A percentile compares a stretch with the other conserved stretches of the same genome.
phyloP scores from a whole-genome alignment of 73 alveolate genomes.

The Paramecium biaurelia region DNA sequence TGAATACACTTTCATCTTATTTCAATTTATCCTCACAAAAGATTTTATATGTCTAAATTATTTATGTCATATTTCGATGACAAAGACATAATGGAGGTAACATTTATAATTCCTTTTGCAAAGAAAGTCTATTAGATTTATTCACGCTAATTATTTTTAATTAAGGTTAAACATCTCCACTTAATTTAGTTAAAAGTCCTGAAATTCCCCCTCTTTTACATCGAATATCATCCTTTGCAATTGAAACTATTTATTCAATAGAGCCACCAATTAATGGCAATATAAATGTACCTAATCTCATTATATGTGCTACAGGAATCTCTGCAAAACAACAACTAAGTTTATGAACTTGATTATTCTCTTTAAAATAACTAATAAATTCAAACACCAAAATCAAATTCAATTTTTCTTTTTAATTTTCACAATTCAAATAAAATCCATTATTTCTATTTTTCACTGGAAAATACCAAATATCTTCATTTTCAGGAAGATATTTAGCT shows the following conservation, averaged over 20 bases:
- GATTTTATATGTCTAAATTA: neutral
- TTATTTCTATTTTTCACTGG: neutral
- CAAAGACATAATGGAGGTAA: constrained; percentile 8
- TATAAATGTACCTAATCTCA: neutral
- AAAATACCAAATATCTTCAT: constrained; percentile 2
- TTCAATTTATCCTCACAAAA: neutral
- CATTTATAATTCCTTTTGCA: neutral
- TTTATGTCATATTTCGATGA: constrained; percentile 21
- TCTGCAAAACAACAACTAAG: constrained; percentile 1
- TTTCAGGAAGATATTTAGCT: neutral
- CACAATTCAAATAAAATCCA: constrained; percentile 24
- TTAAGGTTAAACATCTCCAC: neutral
- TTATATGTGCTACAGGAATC: neutral
- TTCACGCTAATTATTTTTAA: neutral
- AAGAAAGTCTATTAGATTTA: neutral
- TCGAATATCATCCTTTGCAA: neutral
- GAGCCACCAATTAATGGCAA: neutral
- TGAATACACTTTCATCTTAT: neutral
- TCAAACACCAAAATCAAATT: neutral
- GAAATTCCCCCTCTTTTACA: neutral
- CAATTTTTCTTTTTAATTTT: neutral
- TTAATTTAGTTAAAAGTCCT: neutral
- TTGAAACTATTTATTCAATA: neutral
- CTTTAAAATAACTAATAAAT: neutral
- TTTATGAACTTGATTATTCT: neutral